A percentile compares a stretch with the other conserved stretches of the same genome.
Evolutionary conservation across 73 alveolate species (phyloP).

Genomic region (Tetrahymena borealis): DNA sequence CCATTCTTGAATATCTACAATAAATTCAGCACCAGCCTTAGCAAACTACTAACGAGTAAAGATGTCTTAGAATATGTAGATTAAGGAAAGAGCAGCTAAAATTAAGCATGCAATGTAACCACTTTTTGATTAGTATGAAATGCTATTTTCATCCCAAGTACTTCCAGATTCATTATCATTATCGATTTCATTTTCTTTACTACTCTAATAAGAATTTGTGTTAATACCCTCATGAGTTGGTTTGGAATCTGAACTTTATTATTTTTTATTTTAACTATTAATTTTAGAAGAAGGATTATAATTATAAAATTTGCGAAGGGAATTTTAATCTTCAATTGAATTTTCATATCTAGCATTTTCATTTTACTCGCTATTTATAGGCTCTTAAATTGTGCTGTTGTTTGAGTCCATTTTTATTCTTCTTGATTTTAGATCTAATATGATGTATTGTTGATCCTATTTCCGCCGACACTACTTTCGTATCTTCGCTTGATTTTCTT

Average conservation of each 20-base stretch:
- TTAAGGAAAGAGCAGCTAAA: background rate
- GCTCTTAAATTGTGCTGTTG: background rate
- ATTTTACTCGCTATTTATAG: background rate
- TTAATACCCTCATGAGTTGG: no score
- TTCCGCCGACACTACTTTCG: no score
- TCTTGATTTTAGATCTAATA: no score
- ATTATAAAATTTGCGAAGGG: no score
- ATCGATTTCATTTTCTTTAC: no score
- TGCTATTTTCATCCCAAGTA: background rate
- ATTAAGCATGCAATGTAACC: background rate
- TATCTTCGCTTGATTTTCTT: no score
- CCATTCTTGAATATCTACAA: background rate
- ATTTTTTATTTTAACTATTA: background rate
- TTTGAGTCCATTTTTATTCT: background rate
- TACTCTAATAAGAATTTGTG: no score
- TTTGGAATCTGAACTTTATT: no score
- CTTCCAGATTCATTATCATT: no score
- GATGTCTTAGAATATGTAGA: background rate
- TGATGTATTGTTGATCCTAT: no score
- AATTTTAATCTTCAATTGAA: background rate
- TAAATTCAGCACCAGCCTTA: background rate
- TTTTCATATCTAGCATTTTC: background rate
- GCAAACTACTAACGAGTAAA: background rate
- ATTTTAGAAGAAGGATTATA: background rate
- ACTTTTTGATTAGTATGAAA: background rate